A percentile compares a stretch with the other conserved stretches of the same genome.
phyloP scores from a whole-genome alignment of 2,329 filamentous ascomycete genomes.

The Rutstroemia sp. region DNA sequence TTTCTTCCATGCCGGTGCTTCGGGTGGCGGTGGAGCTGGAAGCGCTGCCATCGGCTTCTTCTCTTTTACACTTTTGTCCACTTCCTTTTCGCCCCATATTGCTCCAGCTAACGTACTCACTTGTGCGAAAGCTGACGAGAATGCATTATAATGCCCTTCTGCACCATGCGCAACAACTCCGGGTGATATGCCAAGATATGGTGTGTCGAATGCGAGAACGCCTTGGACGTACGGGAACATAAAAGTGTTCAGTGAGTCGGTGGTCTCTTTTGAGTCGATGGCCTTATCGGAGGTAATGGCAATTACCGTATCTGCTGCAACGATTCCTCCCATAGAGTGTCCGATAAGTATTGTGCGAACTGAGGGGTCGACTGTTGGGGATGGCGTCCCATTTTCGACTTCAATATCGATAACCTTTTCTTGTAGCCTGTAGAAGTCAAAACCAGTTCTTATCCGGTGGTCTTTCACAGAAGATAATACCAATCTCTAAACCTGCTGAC shows the following conservation, averaged over 20 bases:
- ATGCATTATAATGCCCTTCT: constrained; percentile 76
- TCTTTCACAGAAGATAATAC: constrained; percentile 31
- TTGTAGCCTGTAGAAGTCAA: constrained; percentile 54
- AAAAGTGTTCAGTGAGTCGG: constrained; percentile 42
- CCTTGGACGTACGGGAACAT: constrained; percentile 94
- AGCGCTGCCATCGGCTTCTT: constrained; percentile 34
- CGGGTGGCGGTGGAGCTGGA: constrained; percentile 34
- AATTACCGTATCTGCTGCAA: constrained; percentile 82
- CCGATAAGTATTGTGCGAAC: constrained; percentile 77
- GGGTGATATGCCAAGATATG: constrained; percentile 75
- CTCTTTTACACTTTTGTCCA: constrained; percentile 23
- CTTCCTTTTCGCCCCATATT: constrained; percentile 52
- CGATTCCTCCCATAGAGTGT: constrained; percentile 90
- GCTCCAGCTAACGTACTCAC: constrained; percentile 58
- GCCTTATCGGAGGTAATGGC: constrained; percentile 41
- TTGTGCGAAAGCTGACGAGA: constrained; percentile 60
- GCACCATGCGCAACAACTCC: constrained; percentile 81
- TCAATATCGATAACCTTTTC: constrained; percentile 93
- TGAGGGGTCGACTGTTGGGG: constrained; percentile 78
- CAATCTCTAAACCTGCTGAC: constrained; percentile 70
- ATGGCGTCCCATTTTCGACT: constrained; percentile 70
- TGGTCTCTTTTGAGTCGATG: constrained; percentile 15
- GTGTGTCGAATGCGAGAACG: constrained; percentile 89
- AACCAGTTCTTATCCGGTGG: neutral
- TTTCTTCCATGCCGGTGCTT: constrained; percentile 54